Base-by-base conservation (phyloP, 179 eudicot species). In the Carnegiea gigantea region DNA sequence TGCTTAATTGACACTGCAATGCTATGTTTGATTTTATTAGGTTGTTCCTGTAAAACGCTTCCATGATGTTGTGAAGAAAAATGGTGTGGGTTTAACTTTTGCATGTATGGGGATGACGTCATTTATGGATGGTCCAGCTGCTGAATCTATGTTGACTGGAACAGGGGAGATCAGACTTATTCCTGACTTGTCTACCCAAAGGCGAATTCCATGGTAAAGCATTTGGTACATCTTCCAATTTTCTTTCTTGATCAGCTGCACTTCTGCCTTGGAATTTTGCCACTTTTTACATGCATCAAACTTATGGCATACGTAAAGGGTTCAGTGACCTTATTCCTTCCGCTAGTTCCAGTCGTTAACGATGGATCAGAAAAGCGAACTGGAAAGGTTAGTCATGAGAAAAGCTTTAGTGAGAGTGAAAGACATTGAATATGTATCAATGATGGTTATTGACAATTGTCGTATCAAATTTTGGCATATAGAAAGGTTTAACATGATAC, bases 51-150 rank as follows among this genome's bases (percentile, higher is more conserved):
- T 80, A 78, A 87, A 88, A 75, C 97, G 98, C 70, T 97, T 95
- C 88, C 82, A 87, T 73, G 87, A 89, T 77, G 83, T 89, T 85
- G 92, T 90, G 75, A 79, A 81, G 87, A 92, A 90, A 79, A 92
- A 91, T 83, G 98, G 99, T 64, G 84, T 97, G 71, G 99, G 99
- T 77, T 88, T 97, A 75, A 90, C 94, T 78, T 75, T 84, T 80
- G 99, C 95, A 62, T 90, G 88, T 84, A 97, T 97, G 99, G 99
- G 86, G 75, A 89, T 97, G 94, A 82, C 88, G 75, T 95, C 99
- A 28, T 85, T 84, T 80, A 51, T 76, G 83, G 99, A 97, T 83
- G 88, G 90, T 78, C 98, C 98, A 67, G 98, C 95, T 78, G 90
- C 90, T 77, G 98, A 78, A 72, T 83, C 95, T 86, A 91, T 89